Conservation (phyloP, 148 eudicot genomes). For the Nepenthes gracilis region DNA sequence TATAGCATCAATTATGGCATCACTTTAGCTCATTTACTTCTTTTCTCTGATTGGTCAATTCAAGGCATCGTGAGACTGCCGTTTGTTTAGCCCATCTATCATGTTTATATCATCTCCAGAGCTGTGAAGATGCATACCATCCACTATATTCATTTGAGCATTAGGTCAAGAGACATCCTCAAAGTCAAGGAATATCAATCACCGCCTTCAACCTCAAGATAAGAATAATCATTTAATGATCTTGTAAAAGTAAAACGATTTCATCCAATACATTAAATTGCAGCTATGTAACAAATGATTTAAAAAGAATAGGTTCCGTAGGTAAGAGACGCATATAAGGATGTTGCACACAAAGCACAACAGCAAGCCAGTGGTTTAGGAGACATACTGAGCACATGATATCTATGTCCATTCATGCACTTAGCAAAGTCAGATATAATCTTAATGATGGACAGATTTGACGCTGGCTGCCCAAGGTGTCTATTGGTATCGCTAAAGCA, state of each 20-base stretch:
- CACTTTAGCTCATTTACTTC: conserved; percentile 70
- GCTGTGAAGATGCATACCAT: conserved; percentile 65
- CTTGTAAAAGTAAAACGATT: conserved; percentile 8
- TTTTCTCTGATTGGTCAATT: conserved; percentile 48
- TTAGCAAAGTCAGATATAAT: too few species aligned
- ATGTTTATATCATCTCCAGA: conserved; percentile 58
- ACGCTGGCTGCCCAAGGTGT: too few species aligned
- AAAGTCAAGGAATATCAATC: conserved; percentile 19
- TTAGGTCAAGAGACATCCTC: conserved; percentile 52
- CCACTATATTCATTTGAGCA: conserved; percentile 21
- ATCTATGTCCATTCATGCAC: too few species aligned
- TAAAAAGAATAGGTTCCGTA: too few species aligned
- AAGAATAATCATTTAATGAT: conserved; percentile 14
- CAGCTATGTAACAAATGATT: background rate
- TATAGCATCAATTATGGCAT: conserved; percentile 74
- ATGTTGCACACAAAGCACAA: too few species aligned
- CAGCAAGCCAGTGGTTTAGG: too few species aligned
- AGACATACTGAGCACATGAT: too few species aligned
- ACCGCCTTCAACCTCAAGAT: conserved; percentile 28
- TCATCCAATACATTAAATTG: background rate
- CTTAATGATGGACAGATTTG: too few species aligned
- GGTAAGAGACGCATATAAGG: too few species aligned
- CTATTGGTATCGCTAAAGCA: too few species aligned
- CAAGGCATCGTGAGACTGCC: conserved; percentile 23
- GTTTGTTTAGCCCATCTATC: conserved; percentile 48